phyloP scores from a whole-genome alignment of 345 rosid genomes.

The Laguncularia racemosa region DNA sequence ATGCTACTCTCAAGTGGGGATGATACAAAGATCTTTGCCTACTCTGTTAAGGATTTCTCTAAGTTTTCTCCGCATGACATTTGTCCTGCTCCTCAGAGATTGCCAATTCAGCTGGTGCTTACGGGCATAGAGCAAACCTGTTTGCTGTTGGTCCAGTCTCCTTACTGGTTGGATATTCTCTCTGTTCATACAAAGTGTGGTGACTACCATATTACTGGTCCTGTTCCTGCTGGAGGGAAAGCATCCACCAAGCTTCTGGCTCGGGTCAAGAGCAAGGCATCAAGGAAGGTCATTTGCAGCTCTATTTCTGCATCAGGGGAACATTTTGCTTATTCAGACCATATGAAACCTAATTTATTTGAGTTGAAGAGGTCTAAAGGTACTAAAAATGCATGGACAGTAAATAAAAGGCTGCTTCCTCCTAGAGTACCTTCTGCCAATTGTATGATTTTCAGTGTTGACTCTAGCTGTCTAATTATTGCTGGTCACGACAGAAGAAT shows the following conservation, averaged over 20 bases:
- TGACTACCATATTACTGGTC: slow-evolving; percentile 16
- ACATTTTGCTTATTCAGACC: slow-evolving; percentile 79
- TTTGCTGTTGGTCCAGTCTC: slow-evolving; percentile 75
- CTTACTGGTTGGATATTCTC: slow-evolving; percentile 59
- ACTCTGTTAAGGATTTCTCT: slow-evolving; percentile 73
- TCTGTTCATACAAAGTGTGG: slow-evolving; percentile 31
- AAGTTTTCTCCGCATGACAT: slow-evolving; percentile 92
- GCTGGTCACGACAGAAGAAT: slow-evolving; percentile 82
- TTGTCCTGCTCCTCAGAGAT: slow-evolving; percentile 95
- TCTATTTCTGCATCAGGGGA: slow-evolving; percentile 67
- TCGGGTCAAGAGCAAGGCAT: slow-evolving; percentile 63
- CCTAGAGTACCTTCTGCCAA: slow-evolving; percentile 54
- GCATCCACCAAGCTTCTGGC: slow-evolving; percentile 59
- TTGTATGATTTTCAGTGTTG: slow-evolving; percentile 74
- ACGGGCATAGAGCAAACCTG: slow-evolving; percentile 36
- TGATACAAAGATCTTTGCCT: slow-evolving; percentile 89
- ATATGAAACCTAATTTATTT: slow-evolving; percentile 52
- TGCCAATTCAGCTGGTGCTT: slow-evolving; percentile 62
- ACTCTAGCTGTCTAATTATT: slow-evolving; percentile 54
- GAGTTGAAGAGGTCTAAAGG: slow-evolving; percentile 42
- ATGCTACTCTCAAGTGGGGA: slow-evolving; percentile 98
- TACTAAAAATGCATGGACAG: slow-evolving; percentile 46
- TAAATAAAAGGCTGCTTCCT: slow-evolving; percentile 63
- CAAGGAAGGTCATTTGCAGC: slow-evolving; percentile 79
- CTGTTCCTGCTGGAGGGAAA: slow-evolving; percentile 38